These are phyloP conservation scores for Moniliella sp. DNA, from an alignment of 1,284 basidiomycete species.

Conservation along the genomic window DNA sequence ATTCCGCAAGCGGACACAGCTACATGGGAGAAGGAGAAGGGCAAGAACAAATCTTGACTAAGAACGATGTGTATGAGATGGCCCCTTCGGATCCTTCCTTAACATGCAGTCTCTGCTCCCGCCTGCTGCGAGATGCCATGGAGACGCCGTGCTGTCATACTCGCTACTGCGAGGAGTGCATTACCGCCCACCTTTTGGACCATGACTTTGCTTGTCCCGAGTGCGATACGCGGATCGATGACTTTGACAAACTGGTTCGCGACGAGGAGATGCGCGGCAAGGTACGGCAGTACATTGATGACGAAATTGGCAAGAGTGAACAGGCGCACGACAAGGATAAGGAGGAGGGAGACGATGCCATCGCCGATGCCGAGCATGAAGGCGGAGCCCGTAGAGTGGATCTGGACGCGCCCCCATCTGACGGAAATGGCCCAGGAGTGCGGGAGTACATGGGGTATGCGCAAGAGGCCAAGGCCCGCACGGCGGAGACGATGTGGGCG, in stretches of 20 bases:
- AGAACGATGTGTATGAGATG: constrained; percentile 24
- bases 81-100: constrained; percentile 24
- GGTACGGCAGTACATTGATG: constrained; percentile 24
- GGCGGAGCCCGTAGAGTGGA: too few relatives aligned
- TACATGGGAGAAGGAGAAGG: constrained; percentile 5
- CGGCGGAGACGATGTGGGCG: too few relatives aligned
- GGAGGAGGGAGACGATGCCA: too few relatives aligned
- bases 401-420: too few relatives aligned
- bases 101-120: constrained; percentile 27
- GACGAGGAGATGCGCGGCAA: constrained; percentile 21
- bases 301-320: constrained; percentile 8
- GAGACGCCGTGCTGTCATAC: constrained; percentile 27
- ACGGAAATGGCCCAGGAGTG: too few relatives aligned
- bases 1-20: constrained; percentile 23
- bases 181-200: constrained; percentile 28
- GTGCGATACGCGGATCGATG: constrained; percentile 25
- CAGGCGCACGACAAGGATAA: too few relatives aligned
- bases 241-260: constrained; percentile 18
- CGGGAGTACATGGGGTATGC: too few relatives aligned
- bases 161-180: constrained; percentile 29
- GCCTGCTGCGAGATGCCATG: constrained; percentile 21
- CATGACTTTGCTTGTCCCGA: constrained; percentile 31
- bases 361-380: too few relatives aligned
- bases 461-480: too few relatives aligned
- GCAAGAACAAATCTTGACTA: constrained; percentile 19